phyloP scores from a whole-genome alignment of 805 yeast species.

The Kazachstania martiniae region DNA sequence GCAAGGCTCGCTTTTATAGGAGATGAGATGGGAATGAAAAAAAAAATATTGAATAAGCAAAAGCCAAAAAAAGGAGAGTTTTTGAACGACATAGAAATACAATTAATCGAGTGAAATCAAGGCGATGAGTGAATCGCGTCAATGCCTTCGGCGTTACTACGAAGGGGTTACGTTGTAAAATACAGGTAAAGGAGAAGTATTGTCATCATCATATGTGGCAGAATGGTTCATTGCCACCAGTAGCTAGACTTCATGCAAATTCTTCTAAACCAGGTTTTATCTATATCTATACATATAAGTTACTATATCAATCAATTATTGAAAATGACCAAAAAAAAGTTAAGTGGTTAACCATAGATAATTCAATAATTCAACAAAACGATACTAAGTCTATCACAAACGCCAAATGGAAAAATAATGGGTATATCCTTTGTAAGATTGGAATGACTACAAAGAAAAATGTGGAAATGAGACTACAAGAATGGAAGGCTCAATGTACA shows the following conservation, averaged over 20 bases:
- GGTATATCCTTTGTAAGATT: conserved; percentile 19
- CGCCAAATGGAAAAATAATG: conserved; percentile 13
- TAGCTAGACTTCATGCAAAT: background rate
- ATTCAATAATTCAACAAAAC: conserved; percentile 8
- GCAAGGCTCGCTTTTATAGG: background rate
- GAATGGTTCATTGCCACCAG: conserved; percentile 1
- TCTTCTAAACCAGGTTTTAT: conserved; percentile 13
- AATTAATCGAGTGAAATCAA: too few species aligned
- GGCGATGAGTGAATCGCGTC: too few species aligned
- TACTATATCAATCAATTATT: conserved; percentile 10
- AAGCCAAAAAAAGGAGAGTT: background rate
- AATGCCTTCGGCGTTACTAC: conserved; percentile 22
- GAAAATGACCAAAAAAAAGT: conserved; percentile 1
- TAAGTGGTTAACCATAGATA: conserved; percentile 15
- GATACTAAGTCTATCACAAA: background rate
- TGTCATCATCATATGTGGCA: conserved; percentile 17
- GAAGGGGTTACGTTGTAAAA: conserved; percentile 14
- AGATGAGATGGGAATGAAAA: too few species aligned
- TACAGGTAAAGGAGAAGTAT: conserved; percentile 5
- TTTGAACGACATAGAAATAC: too few species aligned
- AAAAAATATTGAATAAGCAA: too few species aligned
- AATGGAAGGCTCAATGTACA: conserved; percentile 22
- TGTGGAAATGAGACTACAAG: conserved; percentile 17
- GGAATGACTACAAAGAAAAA: conserved; percentile 23
- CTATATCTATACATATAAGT: conserved; percentile 20